These are phyloP conservation scores for Fusarium bulbicola DNA, from an alignment of 2,329 filamentous ascomycete species.

Conservation along the genomic window DNA sequence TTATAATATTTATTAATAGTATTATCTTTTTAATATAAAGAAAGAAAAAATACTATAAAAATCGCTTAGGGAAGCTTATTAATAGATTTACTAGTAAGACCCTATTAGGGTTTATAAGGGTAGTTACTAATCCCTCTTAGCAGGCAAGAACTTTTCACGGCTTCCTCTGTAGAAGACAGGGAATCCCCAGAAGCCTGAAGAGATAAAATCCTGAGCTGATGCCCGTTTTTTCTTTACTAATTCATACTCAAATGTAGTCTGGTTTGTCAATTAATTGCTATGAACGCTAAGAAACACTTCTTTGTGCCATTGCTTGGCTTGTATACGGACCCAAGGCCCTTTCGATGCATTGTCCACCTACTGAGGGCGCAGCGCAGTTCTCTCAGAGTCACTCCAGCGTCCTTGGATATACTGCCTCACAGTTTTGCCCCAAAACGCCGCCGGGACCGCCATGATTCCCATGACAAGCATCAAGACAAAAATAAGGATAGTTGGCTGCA, in stretches of 20 bases:
- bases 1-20: too few relatives aligned
- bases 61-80: too few relatives aligned
- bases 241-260: too few relatives aligned
- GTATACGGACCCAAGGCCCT: neutral
- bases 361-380: conserved; percentile 31
- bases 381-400: conserved; percentile 29
- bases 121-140: too few relatives aligned
- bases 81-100: too few relatives aligned
- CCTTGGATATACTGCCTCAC: conserved; percentile 33
- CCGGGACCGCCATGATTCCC: conserved; percentile 25
- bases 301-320: neutral
- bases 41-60: too few relatives aligned
- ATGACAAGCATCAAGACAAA: neutral
- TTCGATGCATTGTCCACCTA: fast-evolving
- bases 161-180: neutral
- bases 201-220: fast-evolving
- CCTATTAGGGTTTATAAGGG: too few relatives aligned
- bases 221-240: fast-evolving
- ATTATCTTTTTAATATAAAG: too few relatives aligned
- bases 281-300: neutral
- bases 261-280: neutral
- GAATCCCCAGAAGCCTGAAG: fast-evolving
- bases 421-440: conserved; percentile 31
- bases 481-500: conserved; percentile 20
- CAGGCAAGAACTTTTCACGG: too few relatives aligned